These are phyloP conservation scores for Cercospora beticola DNA, from an alignment of 2,329 filamentous ascomycete genomes.

Conservation along the genomic window DNA sequence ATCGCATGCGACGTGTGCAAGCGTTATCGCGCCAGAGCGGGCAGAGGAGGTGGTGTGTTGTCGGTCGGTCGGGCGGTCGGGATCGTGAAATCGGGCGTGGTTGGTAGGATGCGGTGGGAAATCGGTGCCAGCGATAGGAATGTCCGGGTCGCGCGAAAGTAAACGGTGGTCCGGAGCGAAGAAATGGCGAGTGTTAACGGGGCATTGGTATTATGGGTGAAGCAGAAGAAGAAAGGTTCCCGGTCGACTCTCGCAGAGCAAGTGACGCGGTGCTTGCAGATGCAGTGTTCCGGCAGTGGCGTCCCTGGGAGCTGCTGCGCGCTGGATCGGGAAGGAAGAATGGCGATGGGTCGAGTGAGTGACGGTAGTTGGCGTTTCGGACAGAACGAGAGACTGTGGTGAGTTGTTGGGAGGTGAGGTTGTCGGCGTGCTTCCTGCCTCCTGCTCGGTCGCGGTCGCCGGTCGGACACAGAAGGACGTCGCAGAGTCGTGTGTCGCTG, in stretches of 20 bases:
- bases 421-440: background rate
- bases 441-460: background rate
- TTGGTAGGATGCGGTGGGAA: background rate
- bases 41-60: background rate
- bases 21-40: slow-evolving; percentile 1
- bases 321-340: slow-evolving; percentile 2
- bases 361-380: slow-evolving; percentile 3
- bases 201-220: background rate
- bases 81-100: background rate
- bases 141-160: background rate
- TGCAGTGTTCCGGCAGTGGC: slow-evolving; percentile 11
- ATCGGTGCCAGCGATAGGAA: slow-evolving; percentile 2
- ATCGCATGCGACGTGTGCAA: slow-evolving; percentile 27
- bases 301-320: background rate
- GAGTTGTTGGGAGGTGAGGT: slow-evolving; percentile 5
- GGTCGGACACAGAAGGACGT: background rate
- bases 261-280: slow-evolving; percentile 6
- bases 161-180: background rate
- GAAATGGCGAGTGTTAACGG: background rate
- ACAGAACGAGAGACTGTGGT: slow-evolving; percentile 17
- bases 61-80: background rate
- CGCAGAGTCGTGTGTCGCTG: background rate
- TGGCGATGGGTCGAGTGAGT: slow-evolving; percentile 1
- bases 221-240: background rate
- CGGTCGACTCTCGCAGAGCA: background rate